These are phyloP conservation scores for Areca catechu DNA, from an alignment of 176 grass and related monocot species.

Conservation along the genomic window DNA sequence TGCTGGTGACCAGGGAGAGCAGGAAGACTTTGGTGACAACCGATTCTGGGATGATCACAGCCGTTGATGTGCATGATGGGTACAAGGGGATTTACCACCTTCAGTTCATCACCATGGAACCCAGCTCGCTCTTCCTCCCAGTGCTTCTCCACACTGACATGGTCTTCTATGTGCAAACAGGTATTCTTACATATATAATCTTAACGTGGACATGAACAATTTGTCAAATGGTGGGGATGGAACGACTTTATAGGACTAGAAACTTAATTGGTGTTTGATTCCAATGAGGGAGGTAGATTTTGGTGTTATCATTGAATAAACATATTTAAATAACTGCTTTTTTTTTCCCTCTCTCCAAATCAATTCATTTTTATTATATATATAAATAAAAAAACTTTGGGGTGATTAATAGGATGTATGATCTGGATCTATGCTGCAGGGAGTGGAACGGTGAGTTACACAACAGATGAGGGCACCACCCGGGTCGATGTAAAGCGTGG, in stretches of 20 bases:
- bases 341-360: no score
- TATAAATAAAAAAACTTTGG: no score
- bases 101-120: constrained; percentile 85
- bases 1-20: constrained; percentile 50
- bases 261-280: no score
- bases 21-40: constrained; percentile 31
- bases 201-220: no score
- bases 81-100: constrained; percentile 37
- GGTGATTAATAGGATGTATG: no score
- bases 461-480: constrained; percentile 26
- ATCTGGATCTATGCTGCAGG: constrained; percentile 14
- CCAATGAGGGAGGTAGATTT: no score
- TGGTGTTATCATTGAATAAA: no score
- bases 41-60: constrained; percentile 51
- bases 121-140: constrained; percentile 61
- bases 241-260: background rate
- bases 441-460: constrained; percentile 37
- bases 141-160: constrained; percentile 74
- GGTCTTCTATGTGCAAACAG: constrained; percentile 79
- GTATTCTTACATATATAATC: constrained; percentile 22
- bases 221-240: background rate
- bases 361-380: no score
- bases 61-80: constrained; percentile 54
- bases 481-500: constrained; percentile 42
- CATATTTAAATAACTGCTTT: no score